Percentiles rank a stretch among this genome's conserved stretches.
Evolutionary conservation across 208 protist species (phyloP).

Genomic region (Trypanosomatidae sp.): DNA sequence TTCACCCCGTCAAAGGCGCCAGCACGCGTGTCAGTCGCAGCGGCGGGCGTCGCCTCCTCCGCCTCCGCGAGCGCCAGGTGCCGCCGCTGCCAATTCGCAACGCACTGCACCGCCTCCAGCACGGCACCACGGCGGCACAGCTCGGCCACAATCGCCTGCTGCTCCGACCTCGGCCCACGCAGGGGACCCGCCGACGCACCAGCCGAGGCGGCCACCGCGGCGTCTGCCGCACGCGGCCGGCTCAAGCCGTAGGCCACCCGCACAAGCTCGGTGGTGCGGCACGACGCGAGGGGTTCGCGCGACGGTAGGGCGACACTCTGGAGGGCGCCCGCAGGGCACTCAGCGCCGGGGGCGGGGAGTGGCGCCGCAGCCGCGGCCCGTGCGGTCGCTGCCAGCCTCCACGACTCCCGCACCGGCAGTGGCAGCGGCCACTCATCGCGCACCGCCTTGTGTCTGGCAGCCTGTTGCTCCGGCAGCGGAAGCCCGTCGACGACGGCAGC

Average conservation of each 20-base stretch:
- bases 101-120: constrained; percentile 50
- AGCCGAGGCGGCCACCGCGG: neutral
- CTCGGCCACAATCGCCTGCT: constrained; percentile 26
- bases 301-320: neutral
- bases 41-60: neutral
- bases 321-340: neutral
- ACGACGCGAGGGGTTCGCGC: neutral
- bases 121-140: constrained; percentile 27
- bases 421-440: constrained; percentile 30
- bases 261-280: constrained; percentile 17
- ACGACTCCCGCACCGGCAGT: constrained; percentile 3
- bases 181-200: neutral
- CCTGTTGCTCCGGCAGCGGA: constrained; percentile 5
- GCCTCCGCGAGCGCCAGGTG: constrained; percentile 18
- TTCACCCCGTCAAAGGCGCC: constrained; percentile 42
- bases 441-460: constrained; percentile 15
- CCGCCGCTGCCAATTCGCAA: constrained; percentile 68
- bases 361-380: neutral
- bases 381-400: constrained; percentile 1
- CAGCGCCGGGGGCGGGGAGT: neutral
- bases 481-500: constrained; percentile 29
- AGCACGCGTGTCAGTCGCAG: neutral
- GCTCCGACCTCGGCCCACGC: constrained; percentile 4
- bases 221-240: neutral
- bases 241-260: constrained; percentile 23